Evolutionary conservation across 1,139 yeast genomes (phyloP).

Genomic region (Diutina mesorugosa): DNA sequence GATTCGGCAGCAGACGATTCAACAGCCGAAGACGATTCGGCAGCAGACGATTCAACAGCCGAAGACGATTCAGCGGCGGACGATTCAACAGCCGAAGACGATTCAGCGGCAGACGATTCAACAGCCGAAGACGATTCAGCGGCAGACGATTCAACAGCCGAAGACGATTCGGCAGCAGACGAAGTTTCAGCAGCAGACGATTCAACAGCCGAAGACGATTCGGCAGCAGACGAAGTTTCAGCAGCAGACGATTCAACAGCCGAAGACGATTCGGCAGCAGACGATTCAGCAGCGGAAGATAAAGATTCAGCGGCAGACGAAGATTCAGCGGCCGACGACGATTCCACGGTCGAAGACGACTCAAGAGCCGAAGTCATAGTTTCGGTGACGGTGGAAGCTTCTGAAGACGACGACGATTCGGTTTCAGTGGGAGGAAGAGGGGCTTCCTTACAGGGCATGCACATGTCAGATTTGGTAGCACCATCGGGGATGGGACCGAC

Average conservation of each 20-base stretch:
- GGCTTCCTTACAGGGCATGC: neutral
- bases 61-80: neutral
- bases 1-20: neutral
- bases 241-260: neutral
- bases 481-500: slow-evolving; percentile 6
- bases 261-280: neutral
- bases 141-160: neutral
- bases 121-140: neutral
- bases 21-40: neutral
- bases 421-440: neutral
- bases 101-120: neutral
- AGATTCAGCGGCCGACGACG: neutral
- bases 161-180: neutral
- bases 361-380: neutral
- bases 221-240: neutral
- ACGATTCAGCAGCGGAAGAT: neutral
- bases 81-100: neutral
- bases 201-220: neutral
- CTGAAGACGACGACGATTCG: neutral
- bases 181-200: neutral
- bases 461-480: neutral
- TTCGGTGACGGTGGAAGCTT: neutral
- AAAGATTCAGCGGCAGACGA: neutral
- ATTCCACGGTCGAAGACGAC: neutral
- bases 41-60: neutral